A percentile compares a stretch with the other conserved stretches of the same genome.
Conservation (phyloP, 2,329 filamentous ascomycete genomes). For the Colletotrichum chrysophilum region DNA sequence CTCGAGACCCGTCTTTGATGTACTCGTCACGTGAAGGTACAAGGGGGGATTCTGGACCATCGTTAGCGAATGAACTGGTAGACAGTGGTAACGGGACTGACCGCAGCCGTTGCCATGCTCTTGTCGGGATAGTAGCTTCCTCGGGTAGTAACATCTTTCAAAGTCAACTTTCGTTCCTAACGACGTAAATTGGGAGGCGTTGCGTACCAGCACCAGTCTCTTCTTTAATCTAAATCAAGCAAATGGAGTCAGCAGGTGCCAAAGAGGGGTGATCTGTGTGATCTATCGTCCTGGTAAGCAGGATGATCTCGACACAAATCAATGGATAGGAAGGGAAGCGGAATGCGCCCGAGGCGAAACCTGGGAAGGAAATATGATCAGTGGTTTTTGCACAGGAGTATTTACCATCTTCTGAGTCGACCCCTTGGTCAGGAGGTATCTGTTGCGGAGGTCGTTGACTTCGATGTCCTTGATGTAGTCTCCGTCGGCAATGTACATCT, state of each 20-base stretch:
- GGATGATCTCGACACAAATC: slow-evolving; percentile 63
- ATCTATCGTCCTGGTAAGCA: slow-evolving; percentile 77
- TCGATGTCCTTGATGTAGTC: slow-evolving; percentile 99
- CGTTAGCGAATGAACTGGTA: not conserved
- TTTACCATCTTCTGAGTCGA: slow-evolving; percentile 99
- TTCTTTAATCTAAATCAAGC: slow-evolving; percentile 98
- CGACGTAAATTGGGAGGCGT: slow-evolving; percentile 55
- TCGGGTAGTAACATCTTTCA: slow-evolving; percentile 94
- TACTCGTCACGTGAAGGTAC: slow-evolving; percentile 95
- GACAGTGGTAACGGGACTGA: slow-evolving; percentile 55
- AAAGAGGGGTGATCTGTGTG: slow-evolving; percentile 68
- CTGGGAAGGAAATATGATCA: slow-evolving; percentile 32
- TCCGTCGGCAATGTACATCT: slow-evolving; percentile 93
- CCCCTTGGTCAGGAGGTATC: slow-evolving; percentile 96
- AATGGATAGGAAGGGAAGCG: slow-evolving; percentile 31
- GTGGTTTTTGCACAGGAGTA: slow-evolving; percentile 56
- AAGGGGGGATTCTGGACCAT: slow-evolving; percentile 81
- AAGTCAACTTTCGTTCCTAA: slow-evolving; percentile 62
- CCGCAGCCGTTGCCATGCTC: slow-evolving; percentile 91
- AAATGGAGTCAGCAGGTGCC: slow-evolving; percentile 92
- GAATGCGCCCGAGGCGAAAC: slow-evolving; percentile 7
- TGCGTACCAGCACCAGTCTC: slow-evolving; percentile 99
- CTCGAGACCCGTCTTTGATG: slow-evolving; percentile 88
- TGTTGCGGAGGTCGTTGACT: slow-evolving; percentile 96
- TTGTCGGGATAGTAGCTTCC: slow-evolving; percentile 98